Conservation (phyloP, 176 grass and related monocot species). For the Bromus sterilis region DNA sequence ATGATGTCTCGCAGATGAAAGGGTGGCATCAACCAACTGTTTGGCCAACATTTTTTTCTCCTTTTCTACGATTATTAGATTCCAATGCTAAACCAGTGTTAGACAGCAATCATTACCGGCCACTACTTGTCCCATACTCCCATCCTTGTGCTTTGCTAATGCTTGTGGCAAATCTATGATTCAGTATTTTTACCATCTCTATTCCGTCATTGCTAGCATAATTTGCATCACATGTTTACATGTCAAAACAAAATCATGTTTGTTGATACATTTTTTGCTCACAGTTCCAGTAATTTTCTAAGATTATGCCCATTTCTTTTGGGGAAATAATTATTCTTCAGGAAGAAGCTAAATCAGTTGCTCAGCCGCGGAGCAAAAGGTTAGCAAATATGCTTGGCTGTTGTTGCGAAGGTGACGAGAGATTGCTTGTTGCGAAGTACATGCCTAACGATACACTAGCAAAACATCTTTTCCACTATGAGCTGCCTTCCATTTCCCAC, state of each 20-base stretch:
- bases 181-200: not conserved
- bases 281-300: not conserved
- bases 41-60: not conserved
- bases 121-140: not conserved
- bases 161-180: not conserved
- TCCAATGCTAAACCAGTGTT: slow-evolving; percentile 7
- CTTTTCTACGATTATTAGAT: slow-evolving; percentile 25
- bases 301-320: not conserved
- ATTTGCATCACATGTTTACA: not conserved
- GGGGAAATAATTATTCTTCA: slow-evolving; percentile 29
- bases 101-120: slow-evolving; percentile 34
- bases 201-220: not conserved
- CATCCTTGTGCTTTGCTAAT: slow-evolving; percentile 13
- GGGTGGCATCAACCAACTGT: slow-evolving; percentile 20
- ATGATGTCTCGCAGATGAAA: too few species aligned
- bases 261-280: not conserved
- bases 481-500: slow-evolving; percentile 6
- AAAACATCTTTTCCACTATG: slow-evolving; percentile 96
- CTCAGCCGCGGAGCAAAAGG: slow-evolving; percentile 68
- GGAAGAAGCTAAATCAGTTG: slow-evolving; percentile 89
- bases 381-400: slow-evolving; percentile 89
- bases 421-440: slow-evolving; percentile 93
- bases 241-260: not conserved
- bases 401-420: slow-evolving; percentile 93
- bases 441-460: slow-evolving; percentile 95